A percentile compares a stretch with the other conserved stretches of the same genome.
Conservation (phyloP, 1,284 basidiomycete species). For the Heterobasidion irregulare region DNA sequence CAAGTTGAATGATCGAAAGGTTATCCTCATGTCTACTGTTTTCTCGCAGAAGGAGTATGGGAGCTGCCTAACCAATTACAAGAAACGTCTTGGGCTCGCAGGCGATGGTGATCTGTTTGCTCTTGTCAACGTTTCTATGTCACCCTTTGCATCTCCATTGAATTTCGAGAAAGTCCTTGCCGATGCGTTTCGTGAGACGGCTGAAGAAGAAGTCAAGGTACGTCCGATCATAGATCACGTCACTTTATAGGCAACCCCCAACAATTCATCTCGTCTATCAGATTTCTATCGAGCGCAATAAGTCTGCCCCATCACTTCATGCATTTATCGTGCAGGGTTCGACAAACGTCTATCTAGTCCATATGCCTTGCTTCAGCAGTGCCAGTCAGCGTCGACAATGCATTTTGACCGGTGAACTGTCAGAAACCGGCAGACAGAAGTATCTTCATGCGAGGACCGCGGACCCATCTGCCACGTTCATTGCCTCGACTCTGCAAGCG, state of each 20-base stretch:
- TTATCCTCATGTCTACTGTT: conserved; percentile 28
- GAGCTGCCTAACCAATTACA: conserved; percentile 23
- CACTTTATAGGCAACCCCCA: neutral
- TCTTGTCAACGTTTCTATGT: conserved; percentile 34
- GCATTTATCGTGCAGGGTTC: conserved; percentile 33
- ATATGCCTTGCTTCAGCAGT: conserved; percentile 29
- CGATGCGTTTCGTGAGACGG: conserved; percentile 23
- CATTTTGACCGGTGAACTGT: conserved; percentile 26
- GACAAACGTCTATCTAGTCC: conserved; percentile 25
- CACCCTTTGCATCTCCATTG: conserved; percentile 28
- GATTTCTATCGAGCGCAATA: too few relatives aligned
- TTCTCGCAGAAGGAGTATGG: conserved; percentile 27
- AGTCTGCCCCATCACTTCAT: conserved; percentile 12
- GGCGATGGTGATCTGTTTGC: conserved; percentile 27
- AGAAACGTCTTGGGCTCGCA: conserved; percentile 27
- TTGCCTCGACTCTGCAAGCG: conserved; percentile 12
- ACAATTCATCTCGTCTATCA: too few relatives aligned
- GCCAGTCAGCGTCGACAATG: conserved; percentile 30
- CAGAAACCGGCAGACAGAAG: conserved; percentile 5
- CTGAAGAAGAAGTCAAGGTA: conserved; percentile 27
- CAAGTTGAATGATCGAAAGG: conserved; percentile 16
- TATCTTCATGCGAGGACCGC: conserved; percentile 14
- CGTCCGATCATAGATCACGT: neutral
- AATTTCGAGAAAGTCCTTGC: conserved; percentile 26
- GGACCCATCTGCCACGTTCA: conserved; percentile 10